Conservation (phyloP, 1,139 yeast species). For the Debaryomyces coudertii region DNA sequence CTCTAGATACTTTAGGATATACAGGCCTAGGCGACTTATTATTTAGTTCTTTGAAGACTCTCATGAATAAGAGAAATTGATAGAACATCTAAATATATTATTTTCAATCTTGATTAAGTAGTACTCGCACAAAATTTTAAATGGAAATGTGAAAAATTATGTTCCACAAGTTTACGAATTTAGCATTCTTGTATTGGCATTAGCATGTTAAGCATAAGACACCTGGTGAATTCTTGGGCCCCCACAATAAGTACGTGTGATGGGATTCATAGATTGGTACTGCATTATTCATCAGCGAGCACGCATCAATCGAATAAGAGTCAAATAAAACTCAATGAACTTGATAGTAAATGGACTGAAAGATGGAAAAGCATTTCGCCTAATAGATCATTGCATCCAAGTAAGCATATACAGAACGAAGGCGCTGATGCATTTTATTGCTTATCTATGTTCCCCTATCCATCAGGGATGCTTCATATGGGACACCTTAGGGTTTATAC, state of each 20-base stretch:
- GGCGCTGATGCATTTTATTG: slow-evolving; percentile 57
- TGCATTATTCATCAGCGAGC: background rate
- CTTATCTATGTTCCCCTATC: slow-evolving; percentile 93
- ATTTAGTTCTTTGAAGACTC: slow-evolving; percentile 49
- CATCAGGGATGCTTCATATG: slow-evolving; percentile 88
- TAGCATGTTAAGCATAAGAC: slow-evolving; percentile 1
- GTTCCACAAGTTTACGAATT: background rate
- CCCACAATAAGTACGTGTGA: background rate
- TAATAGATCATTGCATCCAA: slow-evolving; percentile 47
- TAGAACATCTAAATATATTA: background rate
- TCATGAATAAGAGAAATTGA: slow-evolving; percentile 27
- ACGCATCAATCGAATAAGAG: background rate
- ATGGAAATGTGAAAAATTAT: background rate
- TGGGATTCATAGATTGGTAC: background rate
- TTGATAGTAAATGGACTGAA: slow-evolving; percentile 56
- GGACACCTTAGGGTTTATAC: slow-evolving; percentile 94
- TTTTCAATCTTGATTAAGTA: background rate
- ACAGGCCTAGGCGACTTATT: slow-evolving; percentile 48
- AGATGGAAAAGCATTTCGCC: slow-evolving; percentile 52
- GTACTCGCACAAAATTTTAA: slow-evolving; percentile 1
- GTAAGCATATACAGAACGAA: slow-evolving; percentile 29
- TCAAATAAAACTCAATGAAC: slow-evolving; percentile 16
- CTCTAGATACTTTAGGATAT: slow-evolving; percentile 41
- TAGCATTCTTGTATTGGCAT: background rate
- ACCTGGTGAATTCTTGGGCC: background rate